These are phyloP conservation scores for Botrytis deweyae DNA, from an alignment of 2,329 filamentous ascomycete genomes.

Conservation along the genomic window DNA sequence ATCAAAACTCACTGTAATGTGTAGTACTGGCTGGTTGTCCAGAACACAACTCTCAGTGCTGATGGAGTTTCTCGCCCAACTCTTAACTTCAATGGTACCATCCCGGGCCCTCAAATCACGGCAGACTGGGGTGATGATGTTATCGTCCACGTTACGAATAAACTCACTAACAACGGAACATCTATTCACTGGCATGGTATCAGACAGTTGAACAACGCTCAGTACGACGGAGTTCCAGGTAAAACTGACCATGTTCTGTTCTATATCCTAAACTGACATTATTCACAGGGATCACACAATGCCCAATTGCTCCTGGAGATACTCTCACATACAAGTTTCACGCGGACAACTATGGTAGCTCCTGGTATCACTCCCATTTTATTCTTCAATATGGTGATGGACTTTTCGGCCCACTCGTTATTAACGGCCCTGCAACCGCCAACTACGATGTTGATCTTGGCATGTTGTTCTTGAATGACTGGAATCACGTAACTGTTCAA, in stretches of 20 bases:
- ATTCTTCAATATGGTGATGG: slow-evolving; percentile 49
- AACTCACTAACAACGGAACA: slow-evolving; percentile 45
- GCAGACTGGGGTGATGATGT: slow-evolving; percentile 40
- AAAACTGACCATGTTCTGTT: neutral
- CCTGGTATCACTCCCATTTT: slow-evolving; percentile 56
- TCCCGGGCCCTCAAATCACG: slow-evolving; percentile 44
- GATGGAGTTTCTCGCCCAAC: slow-evolving; percentile 54
- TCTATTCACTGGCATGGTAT: slow-evolving; percentile 54
- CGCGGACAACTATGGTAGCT: slow-evolving; percentile 37
- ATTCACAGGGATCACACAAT: slow-evolving; percentile 43
- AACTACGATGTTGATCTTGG: slow-evolving; percentile 26
- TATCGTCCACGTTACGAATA: slow-evolving; percentile 41
- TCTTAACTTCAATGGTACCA: slow-evolving; percentile 42
- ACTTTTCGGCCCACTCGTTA: slow-evolving; percentile 46
- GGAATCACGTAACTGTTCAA: slow-evolving; percentile 40
- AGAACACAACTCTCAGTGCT: slow-evolving; percentile 37
- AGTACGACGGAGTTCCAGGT: slow-evolving; percentile 42
- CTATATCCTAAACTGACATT: neutral
- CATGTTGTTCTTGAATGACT: slow-evolving; percentile 21
- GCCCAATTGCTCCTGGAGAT: slow-evolving; percentile 48
- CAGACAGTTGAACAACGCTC: slow-evolving; percentile 43
- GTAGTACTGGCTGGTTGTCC: slow-evolving; percentile 33
- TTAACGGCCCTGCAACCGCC: slow-evolving; percentile 36
- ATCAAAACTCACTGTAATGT: neutral
- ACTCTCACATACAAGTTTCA: slow-evolving; percentile 40